Evolutionary conservation across 129 eudicot species (phyloP).

Genomic region (Escallonia herrerae): DNA sequence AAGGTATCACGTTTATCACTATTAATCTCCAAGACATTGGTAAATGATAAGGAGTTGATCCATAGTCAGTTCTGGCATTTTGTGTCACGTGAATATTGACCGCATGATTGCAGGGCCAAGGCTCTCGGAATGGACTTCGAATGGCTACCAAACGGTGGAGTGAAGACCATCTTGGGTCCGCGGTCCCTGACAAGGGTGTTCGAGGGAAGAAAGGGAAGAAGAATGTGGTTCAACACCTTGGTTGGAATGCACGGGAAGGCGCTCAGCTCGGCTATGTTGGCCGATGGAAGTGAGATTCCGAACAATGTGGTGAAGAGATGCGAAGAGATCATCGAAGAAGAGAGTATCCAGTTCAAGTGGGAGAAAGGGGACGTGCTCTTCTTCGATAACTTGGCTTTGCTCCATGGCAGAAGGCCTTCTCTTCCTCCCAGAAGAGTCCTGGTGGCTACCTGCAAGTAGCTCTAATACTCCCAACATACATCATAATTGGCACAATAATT

Average conservation of each 20-base stretch:
- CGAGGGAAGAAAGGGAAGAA: conserved; percentile 66
- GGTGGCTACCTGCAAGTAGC: conserved; percentile 61
- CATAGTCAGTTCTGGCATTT: too few species aligned
- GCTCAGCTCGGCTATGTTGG: conserved; percentile 61
- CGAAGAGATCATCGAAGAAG: conserved; percentile 69
- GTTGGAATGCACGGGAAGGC: conserved; percentile 78
- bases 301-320: conserved; percentile 57
- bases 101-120: conserved; percentile 42
- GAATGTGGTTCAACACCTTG: conserved; percentile 85
- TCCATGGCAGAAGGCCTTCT: conserved; percentile 77
- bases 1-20: conserved; percentile 30
- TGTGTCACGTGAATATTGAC: neutral
- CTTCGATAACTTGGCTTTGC: conserved; percentile 57
- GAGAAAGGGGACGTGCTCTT: conserved; percentile 67
- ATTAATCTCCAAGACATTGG: neutral
- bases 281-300: conserved; percentile 67
- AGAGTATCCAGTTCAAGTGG: conserved; percentile 78
- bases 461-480: neutral
- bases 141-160: conserved; percentile 68
- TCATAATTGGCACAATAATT: too few species aligned
- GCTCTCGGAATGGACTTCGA: conserved; percentile 69
- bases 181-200: conserved; percentile 49
- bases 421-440: conserved; percentile 59
- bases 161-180: conserved; percentile 55
- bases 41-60: neutral